Percentiles rank a stretch among this genome's conserved stretches.
These are phyloP conservation scores for Penicillium atrosanguineum DNA, from an alignment of 495 filamentous ascomycete genomes.

Conservation along the genomic window DNA sequence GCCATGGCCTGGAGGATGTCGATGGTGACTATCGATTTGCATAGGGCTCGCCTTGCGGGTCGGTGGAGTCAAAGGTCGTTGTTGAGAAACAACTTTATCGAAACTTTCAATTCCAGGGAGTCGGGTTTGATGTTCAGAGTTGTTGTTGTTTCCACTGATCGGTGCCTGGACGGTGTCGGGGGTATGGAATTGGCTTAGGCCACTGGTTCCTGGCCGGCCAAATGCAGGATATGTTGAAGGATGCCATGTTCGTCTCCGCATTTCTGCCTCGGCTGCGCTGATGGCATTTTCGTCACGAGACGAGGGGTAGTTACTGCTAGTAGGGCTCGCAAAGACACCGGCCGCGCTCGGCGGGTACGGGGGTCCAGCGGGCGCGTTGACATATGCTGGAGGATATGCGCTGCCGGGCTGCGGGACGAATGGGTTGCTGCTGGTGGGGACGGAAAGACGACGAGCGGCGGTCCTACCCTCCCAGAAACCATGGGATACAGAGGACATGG, in stretches of 20 bases:
- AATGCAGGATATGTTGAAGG: slow-evolving; percentile 65
- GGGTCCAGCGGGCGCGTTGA: slow-evolving; percentile 46
- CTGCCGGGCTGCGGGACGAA: slow-evolving; percentile 65
- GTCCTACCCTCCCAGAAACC: slow-evolving; percentile 70
- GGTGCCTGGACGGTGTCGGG: slow-evolving; percentile 56
- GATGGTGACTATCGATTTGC: slow-evolving; percentile 57
- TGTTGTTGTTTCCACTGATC: slow-evolving; percentile 47
- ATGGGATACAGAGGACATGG: slow-evolving; percentile 62
- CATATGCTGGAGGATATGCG: slow-evolving; percentile 55
- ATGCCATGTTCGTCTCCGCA: slow-evolving; percentile 86
- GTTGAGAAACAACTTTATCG: slow-evolving; percentile 60
- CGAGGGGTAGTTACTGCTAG: slow-evolving; percentile 60
- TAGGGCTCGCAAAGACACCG: slow-evolving; percentile 69
- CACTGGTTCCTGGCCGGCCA: slow-evolving; percentile 61
- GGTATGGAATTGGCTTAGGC: slow-evolving; percentile 57
- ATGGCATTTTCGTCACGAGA: slow-evolving; percentile 63
- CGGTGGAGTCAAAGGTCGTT: slow-evolving; percentile 60
- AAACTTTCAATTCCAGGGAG: slow-evolving; percentile 91
- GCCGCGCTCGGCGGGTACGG: slow-evolving; percentile 50
- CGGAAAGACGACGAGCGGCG: slow-evolving; percentile 73
- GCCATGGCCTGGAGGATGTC: slow-evolving; percentile 29
- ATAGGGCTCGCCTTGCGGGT: slow-evolving; percentile 65
- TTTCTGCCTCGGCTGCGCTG: slow-evolving; percentile 65
- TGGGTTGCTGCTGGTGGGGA: slow-evolving; percentile 71
- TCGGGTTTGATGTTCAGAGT: slow-evolving; percentile 53